Base-by-base conservation (phyloP, 441 rosid genomes). In the Erysimum cheiri region DNA sequence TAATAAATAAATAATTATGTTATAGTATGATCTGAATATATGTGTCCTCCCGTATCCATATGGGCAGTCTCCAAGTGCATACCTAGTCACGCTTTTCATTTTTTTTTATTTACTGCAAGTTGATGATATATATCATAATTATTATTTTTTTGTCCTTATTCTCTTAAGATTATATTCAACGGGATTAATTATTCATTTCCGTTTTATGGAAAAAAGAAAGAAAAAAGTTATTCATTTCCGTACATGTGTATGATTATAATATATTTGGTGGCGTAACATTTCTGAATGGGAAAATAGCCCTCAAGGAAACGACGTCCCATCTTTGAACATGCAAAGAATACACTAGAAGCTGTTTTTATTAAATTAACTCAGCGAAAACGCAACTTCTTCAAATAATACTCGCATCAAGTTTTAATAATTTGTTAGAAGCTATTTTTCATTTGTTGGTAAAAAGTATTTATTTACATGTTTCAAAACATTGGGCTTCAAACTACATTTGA, bases 291-390 rank as follows among this genome's bases (percentile, higher is more conserved):
- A 32, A 22, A 17, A 26, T 10, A n/a, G 29, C 10, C 44, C 69
- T 60, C 22, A 43, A 43, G 14, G 70, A 64, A 36, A n/a, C n/a
- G n/a, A 72, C 58, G 65, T 64, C 70, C 63, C 76, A 12, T 71
- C 75, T 61, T 63, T 24, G 52, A 64, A 72, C 70, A 64, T 64
- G 59, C 19, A 56, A 64, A 64, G 5, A 56, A 14, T 40, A 60
- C 52, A 28, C 5, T 48, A 15, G n/a, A 19, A 47, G 40, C 52
- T 37, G 73, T n/a, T 49, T 8, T 50, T 50, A 28, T 12, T 11
- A 3, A 33, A 55, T 17, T 33, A 15, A 1, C 4, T 13, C 4
- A 55, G 11, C 22, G 9, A 15, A 13, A 43, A 31, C 15, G 17
- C 7, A 29, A 47, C 17, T 15, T 46, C 12, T 3, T 14, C 1